Percentiles rank a stretch among this genome's conserved stretches.
These are phyloP conservation scores for Syncephalastrum monosporum DNA, from an alignment of 371 early-diverging fungal genomes.

Conservation along the genomic window DNA sequence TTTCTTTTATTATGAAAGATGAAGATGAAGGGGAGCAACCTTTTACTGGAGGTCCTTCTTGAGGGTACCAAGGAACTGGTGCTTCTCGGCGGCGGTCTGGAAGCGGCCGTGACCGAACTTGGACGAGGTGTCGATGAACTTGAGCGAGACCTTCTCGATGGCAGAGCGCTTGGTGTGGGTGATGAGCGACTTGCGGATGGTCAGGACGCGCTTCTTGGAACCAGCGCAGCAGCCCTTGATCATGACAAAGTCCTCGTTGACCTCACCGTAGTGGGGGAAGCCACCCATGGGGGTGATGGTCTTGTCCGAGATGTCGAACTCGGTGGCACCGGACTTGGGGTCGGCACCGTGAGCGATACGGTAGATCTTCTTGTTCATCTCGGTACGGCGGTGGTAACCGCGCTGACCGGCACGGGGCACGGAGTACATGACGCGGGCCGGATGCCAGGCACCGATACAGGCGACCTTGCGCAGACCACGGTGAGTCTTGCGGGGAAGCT, in stretches of 20 bases:
- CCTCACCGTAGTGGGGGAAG: conserved; percentile 99
- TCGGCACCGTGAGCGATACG: conserved; percentile 94
- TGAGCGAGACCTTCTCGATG: conserved; percentile 94
- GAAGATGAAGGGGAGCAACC: too few relatives aligned
- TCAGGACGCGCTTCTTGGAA: conserved; percentile 97
- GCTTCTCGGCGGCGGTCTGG: conserved; percentile 99
- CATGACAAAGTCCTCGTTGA: conserved; percentile 98
- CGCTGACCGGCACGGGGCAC: conserved; percentile 99
- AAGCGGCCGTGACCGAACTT: conserved; percentile 99
- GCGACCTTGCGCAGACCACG: conserved; percentile 99
- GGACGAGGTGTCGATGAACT: conserved; percentile 99
- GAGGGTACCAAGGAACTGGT: conserved; percentile 93
- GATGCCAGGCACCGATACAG: conserved; percentile 99
- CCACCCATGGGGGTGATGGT: conserved; percentile 99
- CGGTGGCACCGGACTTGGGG: conserved; percentile 88
- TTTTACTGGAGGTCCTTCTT: conserved; percentile 71
- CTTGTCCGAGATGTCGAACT: conserved; percentile 98
- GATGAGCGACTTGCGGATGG: conserved; percentile 97
- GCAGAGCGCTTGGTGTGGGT: conserved; percentile 94
- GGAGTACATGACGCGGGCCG: conserved; percentile 99
- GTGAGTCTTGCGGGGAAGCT: conserved; percentile 99
- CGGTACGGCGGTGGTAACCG: conserved; percentile 99
- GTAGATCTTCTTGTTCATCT: conserved; percentile 99
- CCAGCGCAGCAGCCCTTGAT: conserved; percentile 99
- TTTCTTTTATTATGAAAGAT: too few relatives aligned